These are phyloP conservation scores for Chenopodium album DNA, from an alignment of 148 eudicot genomes.

Conservation along the genomic window DNA sequence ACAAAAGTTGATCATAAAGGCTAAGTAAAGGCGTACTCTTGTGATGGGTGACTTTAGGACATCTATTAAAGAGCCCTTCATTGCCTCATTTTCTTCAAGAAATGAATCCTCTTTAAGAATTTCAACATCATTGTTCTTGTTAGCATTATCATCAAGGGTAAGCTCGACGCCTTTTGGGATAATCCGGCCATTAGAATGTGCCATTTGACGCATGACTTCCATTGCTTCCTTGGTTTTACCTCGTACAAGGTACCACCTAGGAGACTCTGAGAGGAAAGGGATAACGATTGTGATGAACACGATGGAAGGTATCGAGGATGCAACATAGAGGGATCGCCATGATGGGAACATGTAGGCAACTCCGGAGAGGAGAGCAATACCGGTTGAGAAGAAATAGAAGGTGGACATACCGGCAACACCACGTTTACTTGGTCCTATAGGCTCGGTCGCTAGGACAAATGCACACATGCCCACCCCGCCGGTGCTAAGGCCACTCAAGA, in stretches of 20 bases:
- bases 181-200: conserved; percentile 40
- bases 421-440: conserved; percentile 67
- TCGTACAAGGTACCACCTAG: conserved; percentile 77
- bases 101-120: background rate
- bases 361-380: conserved; percentile 65
- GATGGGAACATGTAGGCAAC: conserved; percentile 61
- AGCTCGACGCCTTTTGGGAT: conserved; percentile 48
- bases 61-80: conserved; percentile 62
- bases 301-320: conserved; percentile 68
- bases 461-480: conserved; percentile 89
- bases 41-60: conserved; percentile 54
- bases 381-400: conserved; percentile 81
- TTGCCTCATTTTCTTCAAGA: conserved; percentile 25
- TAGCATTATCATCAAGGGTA: conserved; percentile 54
- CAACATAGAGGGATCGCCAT: conserved; percentile 71
- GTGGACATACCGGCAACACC: conserved; percentile 89
- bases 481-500: conserved; percentile 66
- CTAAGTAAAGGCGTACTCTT: conserved; percentile 54
- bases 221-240: conserved; percentile 70
- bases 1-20: conserved; percentile 61
- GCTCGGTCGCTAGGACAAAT: conserved; percentile 81
- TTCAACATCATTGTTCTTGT: background rate
- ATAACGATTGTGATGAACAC: conserved; percentile 48
- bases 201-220: conserved; percentile 57
- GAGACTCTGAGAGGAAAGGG: conserved; percentile 84